Conservation (phyloP, 192 early-diverging fungal species). For the Podochytrium sp. region DNA sequence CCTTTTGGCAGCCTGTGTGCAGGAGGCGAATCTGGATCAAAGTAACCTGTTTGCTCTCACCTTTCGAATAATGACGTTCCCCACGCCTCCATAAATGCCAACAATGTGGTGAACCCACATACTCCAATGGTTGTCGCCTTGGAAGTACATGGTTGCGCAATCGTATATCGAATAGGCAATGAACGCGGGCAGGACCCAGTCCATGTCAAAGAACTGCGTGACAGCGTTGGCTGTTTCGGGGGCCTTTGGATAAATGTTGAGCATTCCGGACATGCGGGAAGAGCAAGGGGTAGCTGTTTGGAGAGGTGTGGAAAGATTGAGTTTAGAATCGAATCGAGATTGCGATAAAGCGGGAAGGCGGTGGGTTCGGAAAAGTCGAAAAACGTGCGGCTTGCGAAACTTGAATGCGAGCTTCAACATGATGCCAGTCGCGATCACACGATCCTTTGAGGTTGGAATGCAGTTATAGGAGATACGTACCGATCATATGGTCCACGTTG, state of each 20-base stretch:
- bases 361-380: too few relatives aligned
- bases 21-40: neutral
- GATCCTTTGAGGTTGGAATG: too few relatives aligned
- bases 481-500: neutral
- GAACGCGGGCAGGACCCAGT: conserved; percentile 24
- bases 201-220: neutral
- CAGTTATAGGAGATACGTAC: conserved; percentile 1
- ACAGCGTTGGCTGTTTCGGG: neutral
- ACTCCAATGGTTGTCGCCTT: conserved; percentile 34
- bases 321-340: too few relatives aligned
- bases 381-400: too few relatives aligned
- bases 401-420: too few relatives aligned
- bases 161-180: conserved; percentile 29
- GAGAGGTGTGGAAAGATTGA: neutral
- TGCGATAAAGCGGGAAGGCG: too few relatives aligned
- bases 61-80: conserved; percentile 11
- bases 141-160: conserved; percentile 27
- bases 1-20: too few relatives aligned
- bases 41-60: neutral
- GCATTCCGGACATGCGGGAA: conserved; percentile 2
- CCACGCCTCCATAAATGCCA: conserved; percentile 18
- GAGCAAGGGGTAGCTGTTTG: neutral
- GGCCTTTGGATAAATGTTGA: conserved; percentile 6
- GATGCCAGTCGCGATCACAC: too few relatives aligned
- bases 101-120: conserved; percentile 33